Conservation (phyloP, 371 early-diverging fungal species). For the Haplosporangium sp. region DNA sequence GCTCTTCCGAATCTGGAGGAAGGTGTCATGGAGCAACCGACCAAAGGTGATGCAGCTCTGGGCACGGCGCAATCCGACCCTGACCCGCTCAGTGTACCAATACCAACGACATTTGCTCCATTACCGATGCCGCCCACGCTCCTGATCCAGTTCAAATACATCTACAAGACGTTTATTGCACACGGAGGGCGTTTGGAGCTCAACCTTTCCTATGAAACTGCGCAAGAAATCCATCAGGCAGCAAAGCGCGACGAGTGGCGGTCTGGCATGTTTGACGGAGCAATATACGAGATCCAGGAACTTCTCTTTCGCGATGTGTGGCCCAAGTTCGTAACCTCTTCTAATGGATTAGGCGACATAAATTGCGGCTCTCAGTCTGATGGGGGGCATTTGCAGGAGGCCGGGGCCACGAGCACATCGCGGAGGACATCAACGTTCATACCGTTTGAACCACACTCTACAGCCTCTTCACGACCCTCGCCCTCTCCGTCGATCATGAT, state of each 20-base stretch:
- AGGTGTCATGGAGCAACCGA: not conserved
- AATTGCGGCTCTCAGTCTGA: not conserved
- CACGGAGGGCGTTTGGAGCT: slow-evolving; percentile 41
- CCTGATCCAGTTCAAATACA: slow-evolving; percentile 44
- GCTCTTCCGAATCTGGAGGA: slow-evolving; percentile 28
- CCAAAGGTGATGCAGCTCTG: not conserved
- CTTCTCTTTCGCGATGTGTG: slow-evolving; percentile 52
- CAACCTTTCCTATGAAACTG: slow-evolving; percentile 37
- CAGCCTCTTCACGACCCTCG: slow-evolving; percentile 3
- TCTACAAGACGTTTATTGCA: slow-evolving; percentile 45
- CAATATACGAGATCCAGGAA: slow-evolving; percentile 44
- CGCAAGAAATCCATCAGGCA: slow-evolving; percentile 25
- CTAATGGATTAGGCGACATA: slow-evolving; percentile 27
- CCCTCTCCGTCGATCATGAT: slow-evolving; percentile 10
- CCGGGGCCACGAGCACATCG: not conserved
- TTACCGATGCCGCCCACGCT: slow-evolving; percentile 52
- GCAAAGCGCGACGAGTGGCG: slow-evolving; percentile 37
- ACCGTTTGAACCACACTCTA: slow-evolving; percentile 16
- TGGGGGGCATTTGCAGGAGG: not conserved
- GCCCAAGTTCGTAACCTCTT: slow-evolving; percentile 51
- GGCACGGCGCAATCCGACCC: not conserved
- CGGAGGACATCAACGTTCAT: slow-evolving; percentile 2
- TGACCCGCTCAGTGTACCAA: not conserved
- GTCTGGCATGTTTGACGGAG: slow-evolving; percentile 45
- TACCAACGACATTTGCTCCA: slow-evolving; percentile 8